These are phyloP conservation scores for Phytopythium mirpurense DNA, from an alignment of 352 stramenopile species.

Conservation along the genomic window DNA sequence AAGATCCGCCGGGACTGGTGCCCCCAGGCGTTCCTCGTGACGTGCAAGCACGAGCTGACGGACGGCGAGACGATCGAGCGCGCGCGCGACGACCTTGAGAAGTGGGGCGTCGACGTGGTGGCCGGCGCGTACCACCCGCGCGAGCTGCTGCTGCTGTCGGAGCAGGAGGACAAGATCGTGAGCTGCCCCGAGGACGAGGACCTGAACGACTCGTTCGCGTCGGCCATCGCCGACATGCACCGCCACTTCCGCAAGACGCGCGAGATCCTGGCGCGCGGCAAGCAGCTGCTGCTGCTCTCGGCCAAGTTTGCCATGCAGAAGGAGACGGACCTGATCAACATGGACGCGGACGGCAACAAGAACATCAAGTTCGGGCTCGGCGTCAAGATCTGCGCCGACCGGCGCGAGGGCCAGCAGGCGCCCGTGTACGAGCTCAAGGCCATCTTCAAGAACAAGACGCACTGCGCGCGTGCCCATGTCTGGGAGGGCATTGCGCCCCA, in stretches of 20 bases:
- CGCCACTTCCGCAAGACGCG: conserved; percentile 67
- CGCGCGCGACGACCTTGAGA: conserved; percentile 66
- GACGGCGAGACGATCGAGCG: conserved; percentile 66
- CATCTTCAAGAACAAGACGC: conserved; percentile 84
- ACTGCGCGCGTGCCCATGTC: conserved; percentile 68
- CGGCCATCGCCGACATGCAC: conserved; percentile 67
- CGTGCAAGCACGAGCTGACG: conserved; percentile 70
- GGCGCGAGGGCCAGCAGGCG: conserved; percentile 32
- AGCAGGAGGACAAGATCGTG: conserved; percentile 79
- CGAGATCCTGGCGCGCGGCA: conserved; percentile 72
- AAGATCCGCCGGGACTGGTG: conserved; percentile 82
- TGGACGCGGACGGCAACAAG: conserved; percentile 83
- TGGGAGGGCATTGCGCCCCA: conserved; percentile 65
- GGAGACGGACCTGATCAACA: conserved; percentile 80
- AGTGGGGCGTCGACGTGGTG: conserved; percentile 78
- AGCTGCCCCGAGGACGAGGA: conserved; percentile 71
- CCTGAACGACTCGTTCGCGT: conserved; percentile 76
- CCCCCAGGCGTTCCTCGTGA: conserved; percentile 74
- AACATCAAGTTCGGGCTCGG: conserved; percentile 79
- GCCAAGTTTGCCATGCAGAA: conserved; percentile 89
- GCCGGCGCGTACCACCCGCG: conserved; percentile 55
- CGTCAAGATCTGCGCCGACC: conserved; percentile 71
- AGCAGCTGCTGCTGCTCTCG: conserved; percentile 72
- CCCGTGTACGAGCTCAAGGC: conserved; percentile 80
- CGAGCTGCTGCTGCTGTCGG: conserved; percentile 74